Evolutionary conservation across 228 moss, liverwort and hornwort species (phyloP).

Genomic region (Sphagnum magellanicum): DNA sequence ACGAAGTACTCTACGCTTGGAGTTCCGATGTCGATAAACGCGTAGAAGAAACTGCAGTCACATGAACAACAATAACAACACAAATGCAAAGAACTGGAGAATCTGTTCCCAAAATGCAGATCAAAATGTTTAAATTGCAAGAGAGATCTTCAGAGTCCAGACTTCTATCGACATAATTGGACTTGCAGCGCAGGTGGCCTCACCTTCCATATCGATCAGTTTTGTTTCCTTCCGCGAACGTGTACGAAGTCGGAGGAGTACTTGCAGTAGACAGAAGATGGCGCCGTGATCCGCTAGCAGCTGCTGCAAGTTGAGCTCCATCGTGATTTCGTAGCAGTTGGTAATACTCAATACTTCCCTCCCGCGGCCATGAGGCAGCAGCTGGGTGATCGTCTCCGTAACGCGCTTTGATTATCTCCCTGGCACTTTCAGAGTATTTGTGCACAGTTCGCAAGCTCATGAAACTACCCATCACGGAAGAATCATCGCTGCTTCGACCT

Average conservation of each 20-base stretch:
- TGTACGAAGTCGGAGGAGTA: constrained; percentile 20
- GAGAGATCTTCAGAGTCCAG: too few species aligned
- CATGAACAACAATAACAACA: background rate
- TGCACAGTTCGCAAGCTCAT: background rate
- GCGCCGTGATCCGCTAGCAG: too few species aligned
- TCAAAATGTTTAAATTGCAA: too few species aligned
- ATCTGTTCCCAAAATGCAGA: too few species aligned
- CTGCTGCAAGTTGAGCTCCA: background rate
- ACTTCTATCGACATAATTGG: too few species aligned
- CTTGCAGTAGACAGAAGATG: too few species aligned
- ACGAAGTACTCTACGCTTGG: constrained; percentile 62
- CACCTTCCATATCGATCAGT: constrained; percentile 17
- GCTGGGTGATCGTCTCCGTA: background rate
- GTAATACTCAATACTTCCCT: background rate
- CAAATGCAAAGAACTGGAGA: too few species aligned
- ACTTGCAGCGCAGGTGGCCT: too few species aligned
- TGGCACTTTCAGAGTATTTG: constrained; percentile 1
- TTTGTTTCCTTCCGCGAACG: constrained; percentile 28
- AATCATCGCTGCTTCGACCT: too few species aligned
- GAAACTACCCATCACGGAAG: too few species aligned
- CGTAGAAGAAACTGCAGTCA: constrained; percentile 62
- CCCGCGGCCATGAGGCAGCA: background rate
- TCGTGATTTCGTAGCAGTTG: constrained; percentile 1
- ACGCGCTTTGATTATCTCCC: background rate
- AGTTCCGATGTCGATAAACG: constrained; percentile 61